These are phyloP conservation scores for Boletus insuetus DNA, from an alignment of 768 basidiomycete species.

Conservation along the genomic window DNA sequence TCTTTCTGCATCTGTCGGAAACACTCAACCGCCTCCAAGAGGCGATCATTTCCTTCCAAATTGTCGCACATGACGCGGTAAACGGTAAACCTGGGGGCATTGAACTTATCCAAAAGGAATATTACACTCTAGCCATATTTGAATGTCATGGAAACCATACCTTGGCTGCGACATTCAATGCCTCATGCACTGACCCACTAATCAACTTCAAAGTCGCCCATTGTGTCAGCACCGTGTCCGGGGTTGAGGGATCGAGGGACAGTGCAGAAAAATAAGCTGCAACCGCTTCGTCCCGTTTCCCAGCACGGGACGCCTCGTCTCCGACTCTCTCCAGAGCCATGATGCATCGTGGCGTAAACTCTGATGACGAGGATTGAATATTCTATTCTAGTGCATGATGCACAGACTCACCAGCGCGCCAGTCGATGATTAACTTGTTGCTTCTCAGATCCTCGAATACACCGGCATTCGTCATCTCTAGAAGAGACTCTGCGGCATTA, in stretches of 20 bases:
- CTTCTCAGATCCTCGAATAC: not conserved
- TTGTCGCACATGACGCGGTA: not conserved
- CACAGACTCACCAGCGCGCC: slow-evolving; percentile 3
- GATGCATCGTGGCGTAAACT: not conserved
- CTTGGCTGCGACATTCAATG: not conserved
- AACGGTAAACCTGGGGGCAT: not conserved
- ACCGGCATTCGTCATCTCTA: not conserved
- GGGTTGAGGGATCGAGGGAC: not conserved
- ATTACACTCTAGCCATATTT: too few relatives aligned
- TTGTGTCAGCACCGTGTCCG: not conserved
- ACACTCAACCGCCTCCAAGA: not conserved
- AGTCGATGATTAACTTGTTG: not conserved
- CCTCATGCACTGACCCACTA: not conserved
- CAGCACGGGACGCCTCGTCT: not conserved
- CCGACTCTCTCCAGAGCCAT: not conserved
- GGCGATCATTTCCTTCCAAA: not conserved
- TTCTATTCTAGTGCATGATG: accelerated
- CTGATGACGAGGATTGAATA: not conserved
- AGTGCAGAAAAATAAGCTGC: not conserved
- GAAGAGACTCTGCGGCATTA: not conserved
- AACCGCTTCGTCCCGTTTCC: not conserved
- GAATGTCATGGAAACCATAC: not conserved
- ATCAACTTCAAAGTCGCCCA: not conserved
- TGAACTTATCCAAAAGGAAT: not conserved
- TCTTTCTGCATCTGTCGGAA: not conserved